phyloP scores from a whole-genome alignment of 805 yeast genomes.

The Wickerhamomyces ciferrii region DNA sequence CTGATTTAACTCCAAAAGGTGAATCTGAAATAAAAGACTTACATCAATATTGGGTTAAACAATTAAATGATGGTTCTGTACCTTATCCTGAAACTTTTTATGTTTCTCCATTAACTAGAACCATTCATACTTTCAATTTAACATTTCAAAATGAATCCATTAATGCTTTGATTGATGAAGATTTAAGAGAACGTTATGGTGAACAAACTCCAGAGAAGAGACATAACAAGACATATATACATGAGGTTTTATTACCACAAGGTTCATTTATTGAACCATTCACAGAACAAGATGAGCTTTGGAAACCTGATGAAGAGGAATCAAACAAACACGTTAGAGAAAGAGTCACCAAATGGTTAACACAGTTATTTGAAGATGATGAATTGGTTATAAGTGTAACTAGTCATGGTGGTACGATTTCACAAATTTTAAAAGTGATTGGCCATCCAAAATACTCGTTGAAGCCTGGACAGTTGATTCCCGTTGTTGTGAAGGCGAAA shows the following conservation, averaged over 20 bases:
- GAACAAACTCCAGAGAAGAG: neutral
- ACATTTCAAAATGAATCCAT: neutral
- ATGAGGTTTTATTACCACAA: neutral
- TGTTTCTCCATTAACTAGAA: neutral
- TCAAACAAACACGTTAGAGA: neutral
- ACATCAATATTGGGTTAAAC: neutral
- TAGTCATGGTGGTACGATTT: conserved; percentile 1
- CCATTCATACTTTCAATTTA: neutral
- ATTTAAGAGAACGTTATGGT: neutral
- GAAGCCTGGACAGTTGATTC: conserved; percentile 1
- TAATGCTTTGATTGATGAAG: neutral
- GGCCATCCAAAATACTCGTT: neutral
- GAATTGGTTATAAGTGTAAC: conserved; percentile 1
- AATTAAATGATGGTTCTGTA: neutral
- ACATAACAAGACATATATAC: neutral
- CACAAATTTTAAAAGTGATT: neutral
- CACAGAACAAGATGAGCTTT: neutral
- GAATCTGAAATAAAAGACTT: neutral
- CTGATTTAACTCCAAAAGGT: neutral
- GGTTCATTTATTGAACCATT: neutral
- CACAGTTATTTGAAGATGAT: conserved; percentile 1
- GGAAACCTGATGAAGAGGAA: neutral
- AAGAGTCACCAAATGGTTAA: conserved; percentile 1
- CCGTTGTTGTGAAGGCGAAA: conserved; percentile 1
- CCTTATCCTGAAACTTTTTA: neutral